A percentile compares a stretch with the other conserved stretches of the same genome.
phyloP scores from a whole-genome alignment of 139 green algal genomes.

The Trebouxia sp. region DNA sequence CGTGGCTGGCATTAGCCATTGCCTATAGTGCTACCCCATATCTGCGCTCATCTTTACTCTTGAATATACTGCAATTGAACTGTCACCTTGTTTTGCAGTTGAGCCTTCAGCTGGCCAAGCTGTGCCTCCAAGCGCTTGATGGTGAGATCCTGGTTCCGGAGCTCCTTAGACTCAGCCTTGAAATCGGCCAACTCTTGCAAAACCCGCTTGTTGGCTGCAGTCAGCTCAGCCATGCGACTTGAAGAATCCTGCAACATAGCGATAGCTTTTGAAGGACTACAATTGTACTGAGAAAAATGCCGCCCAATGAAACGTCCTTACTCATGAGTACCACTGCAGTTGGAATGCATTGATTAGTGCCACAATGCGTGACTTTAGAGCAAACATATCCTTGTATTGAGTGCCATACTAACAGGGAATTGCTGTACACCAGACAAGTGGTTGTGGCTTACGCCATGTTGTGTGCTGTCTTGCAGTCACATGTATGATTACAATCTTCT shows the following conservation, averaged over 20 bases:
- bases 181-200: conserved; percentile 81
- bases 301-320: neutral
- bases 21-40: neutral
- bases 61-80: neutral
- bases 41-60: too few relatives aligned
- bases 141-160: conserved; percentile 88
- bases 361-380: too few relatives aligned
- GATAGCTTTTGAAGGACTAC: too few relatives aligned
- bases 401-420: too few relatives aligned
- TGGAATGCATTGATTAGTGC: too few relatives aligned
- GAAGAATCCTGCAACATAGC: conserved; percentile 61
- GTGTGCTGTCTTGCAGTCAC: too few relatives aligned
- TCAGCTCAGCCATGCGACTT: conserved; percentile 56
- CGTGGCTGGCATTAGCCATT: too few relatives aligned
- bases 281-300: neutral
- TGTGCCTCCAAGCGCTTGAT: conserved; percentile 80
- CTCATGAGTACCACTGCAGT: too few relatives aligned
- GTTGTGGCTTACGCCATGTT: too few relatives aligned
- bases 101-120: conserved; percentile 49
- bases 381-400: too few relatives aligned
- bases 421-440: too few relatives aligned
- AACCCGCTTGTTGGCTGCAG: conserved; percentile 48
- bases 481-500: too few relatives aligned
- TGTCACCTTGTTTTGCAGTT: conserved; percentile 50
- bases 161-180: conserved; percentile 71